A percentile compares a stretch with the other conserved stretches of the same genome.
Evolutionary conservation across 441 rosid genomes (phyloP).

Genomic region (Erodium chrysanthum): DNA sequence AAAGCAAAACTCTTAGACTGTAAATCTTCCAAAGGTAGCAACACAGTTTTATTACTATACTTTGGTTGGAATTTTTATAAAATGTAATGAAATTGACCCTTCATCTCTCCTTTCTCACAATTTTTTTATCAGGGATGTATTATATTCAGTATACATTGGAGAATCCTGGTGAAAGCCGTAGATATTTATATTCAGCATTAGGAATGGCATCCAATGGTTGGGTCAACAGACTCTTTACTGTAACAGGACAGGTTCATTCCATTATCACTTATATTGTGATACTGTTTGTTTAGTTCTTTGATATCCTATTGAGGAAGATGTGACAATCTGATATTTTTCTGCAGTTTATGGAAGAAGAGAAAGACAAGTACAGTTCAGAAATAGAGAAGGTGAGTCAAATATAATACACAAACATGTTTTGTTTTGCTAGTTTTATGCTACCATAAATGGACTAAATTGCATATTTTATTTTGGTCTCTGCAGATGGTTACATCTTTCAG

Average conservation of each 20-base stretch:
- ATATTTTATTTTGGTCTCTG: constrained; percentile 14
- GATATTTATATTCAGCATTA: constrained; percentile 59
- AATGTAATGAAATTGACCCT: background rate
- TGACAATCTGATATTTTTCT: background rate
- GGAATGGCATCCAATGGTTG: constrained; percentile 90
- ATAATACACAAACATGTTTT: background rate
- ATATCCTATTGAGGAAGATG: background rate
- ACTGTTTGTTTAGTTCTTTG: background rate
- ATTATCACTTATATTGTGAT: background rate
- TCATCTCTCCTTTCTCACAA: background rate
- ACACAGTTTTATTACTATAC: background rate
- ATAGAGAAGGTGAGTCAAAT: constrained; percentile 47
- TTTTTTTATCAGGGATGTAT: constrained; percentile 46
- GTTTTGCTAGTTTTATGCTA: constrained; percentile 3
- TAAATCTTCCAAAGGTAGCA: constrained; percentile 56
- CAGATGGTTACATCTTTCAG: constrained; percentile 73
- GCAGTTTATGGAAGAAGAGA: constrained; percentile 61
- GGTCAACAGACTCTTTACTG: constrained; percentile 83
- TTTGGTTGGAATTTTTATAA: background rate
- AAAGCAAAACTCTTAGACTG: constrained; percentile 63
- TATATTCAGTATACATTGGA: constrained; percentile 84
- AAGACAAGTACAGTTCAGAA: constrained; percentile 47
- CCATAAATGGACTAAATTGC: background rate
- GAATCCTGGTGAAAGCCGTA: constrained; percentile 71
- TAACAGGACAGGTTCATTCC: constrained; percentile 58